These are phyloP conservation scores for Aspergillus carbonarius DNA, from an alignment of 2,329 filamentous ascomycete genomes.

Conservation along the genomic window DNA sequence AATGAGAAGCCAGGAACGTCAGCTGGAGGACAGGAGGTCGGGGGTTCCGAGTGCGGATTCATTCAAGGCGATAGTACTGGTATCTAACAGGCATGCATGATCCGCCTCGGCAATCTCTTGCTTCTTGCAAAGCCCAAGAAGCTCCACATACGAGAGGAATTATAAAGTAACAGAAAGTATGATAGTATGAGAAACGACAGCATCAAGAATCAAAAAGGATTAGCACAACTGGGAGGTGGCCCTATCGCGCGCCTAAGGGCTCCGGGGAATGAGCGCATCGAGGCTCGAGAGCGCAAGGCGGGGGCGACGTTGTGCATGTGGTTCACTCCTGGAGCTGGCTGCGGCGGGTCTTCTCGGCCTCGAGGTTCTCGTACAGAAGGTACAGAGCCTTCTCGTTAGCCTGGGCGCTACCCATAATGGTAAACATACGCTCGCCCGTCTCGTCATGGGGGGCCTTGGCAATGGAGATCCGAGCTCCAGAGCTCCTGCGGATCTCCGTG, in stretches of 20 bases:
- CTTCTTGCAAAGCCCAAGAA: conserved; percentile 25
- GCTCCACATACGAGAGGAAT: conserved; percentile 20
- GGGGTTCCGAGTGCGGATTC: conserved; percentile 19
- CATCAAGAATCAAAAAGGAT: conserved; percentile 18
- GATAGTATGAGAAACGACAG: conserved; percentile 21
- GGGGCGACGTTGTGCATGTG: not conserved
- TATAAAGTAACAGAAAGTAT: conserved; percentile 18
- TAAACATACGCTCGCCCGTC: conserved; percentile 98
- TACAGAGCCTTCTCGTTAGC: conserved; percentile 96
- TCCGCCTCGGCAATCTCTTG: conserved; percentile 28
- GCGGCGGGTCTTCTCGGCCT: conserved; percentile 98
- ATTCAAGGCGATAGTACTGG: conserved; percentile 22
- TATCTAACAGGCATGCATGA: conserved; percentile 26
- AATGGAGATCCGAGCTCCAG: conserved; percentile 94
- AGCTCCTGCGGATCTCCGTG: conserved; percentile 96
- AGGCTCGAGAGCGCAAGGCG: not conserved
- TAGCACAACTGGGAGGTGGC: conserved; percentile 11
- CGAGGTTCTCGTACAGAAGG: conserved; percentile 96
- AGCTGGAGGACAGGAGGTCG: conserved; percentile 10
- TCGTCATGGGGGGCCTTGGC: conserved; percentile 97
- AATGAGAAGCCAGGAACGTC: conserved; percentile 2
- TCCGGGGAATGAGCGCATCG: not conserved
- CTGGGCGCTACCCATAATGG: conserved; percentile 91
- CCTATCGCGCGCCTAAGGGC: conserved; percentile 9
- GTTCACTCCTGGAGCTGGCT: conserved; percentile 68